Conservation (phyloP, 2,329 filamentous ascomycete species). For the Graphilbum fragrans region DNA sequence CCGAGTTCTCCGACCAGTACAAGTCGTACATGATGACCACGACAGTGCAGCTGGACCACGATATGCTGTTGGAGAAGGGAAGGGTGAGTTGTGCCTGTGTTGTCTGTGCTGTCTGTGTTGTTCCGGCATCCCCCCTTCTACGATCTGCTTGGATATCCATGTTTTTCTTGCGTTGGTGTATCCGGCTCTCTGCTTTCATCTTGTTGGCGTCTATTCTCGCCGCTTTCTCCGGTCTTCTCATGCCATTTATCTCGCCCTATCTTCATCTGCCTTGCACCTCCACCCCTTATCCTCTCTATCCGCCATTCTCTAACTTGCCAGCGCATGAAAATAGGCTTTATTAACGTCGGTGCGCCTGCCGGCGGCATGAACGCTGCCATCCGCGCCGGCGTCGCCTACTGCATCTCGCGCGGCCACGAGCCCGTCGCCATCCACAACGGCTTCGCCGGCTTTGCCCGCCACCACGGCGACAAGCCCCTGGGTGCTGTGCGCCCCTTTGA, state of each 20-base stretch:
- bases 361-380: slow-evolving; percentile 98
- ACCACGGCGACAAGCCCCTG: slow-evolving; percentile 72
- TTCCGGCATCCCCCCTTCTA: too few relatives aligned
- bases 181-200: too few relatives aligned
- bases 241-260: too few relatives aligned
- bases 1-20: slow-evolving; percentile 90
- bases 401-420: slow-evolving; percentile 80
- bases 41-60: slow-evolving; percentile 58
- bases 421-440: slow-evolving; percentile 92
- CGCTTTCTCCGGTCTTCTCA: too few relatives aligned
- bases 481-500: slow-evolving; percentile 75
- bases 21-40: slow-evolving; percentile 85
- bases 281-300: not conserved
- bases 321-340: slow-evolving; percentile 88
- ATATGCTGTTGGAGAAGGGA: slow-evolving; percentile 53
- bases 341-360: slow-evolving; percentile 91
- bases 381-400: slow-evolving; percentile 86
- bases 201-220: too few relatives aligned
- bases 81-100: slow-evolving; percentile 42
- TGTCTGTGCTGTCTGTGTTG: too few relatives aligned
- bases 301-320: slow-evolving; percentile 25
- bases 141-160: too few relatives aligned
- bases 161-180: too few relatives aligned
- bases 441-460: slow-evolving; percentile 84
- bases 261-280: too few relatives aligned